phyloP scores from a whole-genome alignment of 2,329 filamentous ascomycete genomes.

The Colletotrichum scovillei region DNA sequence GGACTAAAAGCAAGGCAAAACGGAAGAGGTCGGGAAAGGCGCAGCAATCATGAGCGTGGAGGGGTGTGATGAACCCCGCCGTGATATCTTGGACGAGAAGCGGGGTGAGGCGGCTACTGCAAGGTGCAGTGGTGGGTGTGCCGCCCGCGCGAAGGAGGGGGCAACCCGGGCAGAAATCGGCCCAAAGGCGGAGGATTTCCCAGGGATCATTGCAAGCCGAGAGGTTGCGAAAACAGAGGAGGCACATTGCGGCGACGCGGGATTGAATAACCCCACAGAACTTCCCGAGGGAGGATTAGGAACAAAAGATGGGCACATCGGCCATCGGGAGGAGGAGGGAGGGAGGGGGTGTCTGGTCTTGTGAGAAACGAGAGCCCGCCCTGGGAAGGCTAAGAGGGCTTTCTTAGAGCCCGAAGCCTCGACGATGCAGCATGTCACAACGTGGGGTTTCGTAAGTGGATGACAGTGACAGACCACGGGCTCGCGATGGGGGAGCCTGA shows the following conservation, averaged over 20 bases:
- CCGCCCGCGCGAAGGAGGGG: slow-evolving; percentile 18
- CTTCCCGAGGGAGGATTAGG: slow-evolving; percentile 5
- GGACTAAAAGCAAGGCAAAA: slow-evolving; percentile 16
- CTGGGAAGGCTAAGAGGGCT: slow-evolving; percentile 5
- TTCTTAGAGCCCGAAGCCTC: slow-evolving; percentile 27
- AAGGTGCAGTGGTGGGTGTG: slow-evolving; percentile 18
- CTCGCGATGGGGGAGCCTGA: slow-evolving; percentile 13
- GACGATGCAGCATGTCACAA: slow-evolving; percentile 30
- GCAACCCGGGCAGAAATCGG: slow-evolving; percentile 24
- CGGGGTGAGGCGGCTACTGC: slow-evolving; percentile 32
- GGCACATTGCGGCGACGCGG: slow-evolving; percentile 14
- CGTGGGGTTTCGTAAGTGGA: slow-evolving; percentile 34
- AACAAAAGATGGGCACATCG: background rate
- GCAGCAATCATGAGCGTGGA: slow-evolving; percentile 14
- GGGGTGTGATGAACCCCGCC: slow-evolving; percentile 30
- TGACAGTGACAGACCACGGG: slow-evolving; percentile 24
- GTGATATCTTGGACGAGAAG: slow-evolving; percentile 32
- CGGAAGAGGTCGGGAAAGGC: slow-evolving; percentile 32
- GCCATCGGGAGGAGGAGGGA: background rate
- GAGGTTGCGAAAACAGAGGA: background rate
- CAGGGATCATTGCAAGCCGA: slow-evolving; percentile 23
- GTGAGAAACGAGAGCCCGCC: too few relatives aligned
- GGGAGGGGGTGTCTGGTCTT: too few relatives aligned
- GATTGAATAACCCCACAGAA: slow-evolving; percentile 24
- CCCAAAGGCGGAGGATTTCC: slow-evolving; percentile 33